A percentile compares a stretch with the other conserved stretches of the same genome.
Evolutionary conservation across 768 basidiomycete genomes (phyloP).

Genomic region (Rhodocollybia butyracea): DNA sequence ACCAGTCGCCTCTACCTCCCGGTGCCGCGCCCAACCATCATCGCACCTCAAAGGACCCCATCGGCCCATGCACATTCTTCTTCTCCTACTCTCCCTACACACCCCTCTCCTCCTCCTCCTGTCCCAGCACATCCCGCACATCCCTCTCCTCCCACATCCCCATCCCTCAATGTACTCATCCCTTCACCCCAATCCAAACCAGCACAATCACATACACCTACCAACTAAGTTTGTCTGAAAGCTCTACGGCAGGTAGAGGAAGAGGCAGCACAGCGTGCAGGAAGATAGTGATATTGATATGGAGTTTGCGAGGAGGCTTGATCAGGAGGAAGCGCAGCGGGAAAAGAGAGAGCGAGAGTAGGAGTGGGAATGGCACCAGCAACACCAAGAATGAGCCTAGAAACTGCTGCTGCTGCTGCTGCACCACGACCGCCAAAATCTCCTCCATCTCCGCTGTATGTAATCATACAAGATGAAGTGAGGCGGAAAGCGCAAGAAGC

Average conservation of each 20-base stretch:
- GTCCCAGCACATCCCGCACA: background rate
- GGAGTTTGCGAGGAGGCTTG: slow-evolving; percentile 9
- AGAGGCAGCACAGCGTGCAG: slow-evolving; percentile 20
- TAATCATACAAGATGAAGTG: too few relatives aligned
- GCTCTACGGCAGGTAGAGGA: slow-evolving; percentile 33
- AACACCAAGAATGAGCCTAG: background rate
- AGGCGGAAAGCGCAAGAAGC: slow-evolving; percentile 23
- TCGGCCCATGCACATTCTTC: background rate
- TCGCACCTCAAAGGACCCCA: slow-evolving; percentile 13
- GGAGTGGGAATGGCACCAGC: background rate
- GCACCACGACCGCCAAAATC: background rate
- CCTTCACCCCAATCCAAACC: slow-evolving; percentile 4
- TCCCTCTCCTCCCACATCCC: background rate
- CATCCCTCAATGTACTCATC: background rate
- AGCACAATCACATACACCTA: slow-evolving; percentile 17
- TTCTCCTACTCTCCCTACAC: too few relatives aligned
- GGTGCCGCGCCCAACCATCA: slow-evolving; percentile 14
- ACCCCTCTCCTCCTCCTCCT: background rate
- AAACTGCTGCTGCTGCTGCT: too few relatives aligned
- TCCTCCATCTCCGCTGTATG: background rate
- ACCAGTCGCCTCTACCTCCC: slow-evolving; percentile 51
- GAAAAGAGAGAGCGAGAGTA: background rate
- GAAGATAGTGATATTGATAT: slow-evolving; percentile 12
- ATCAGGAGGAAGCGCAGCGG: background rate
- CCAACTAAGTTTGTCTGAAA: slow-evolving; percentile 31